These are phyloP conservation scores for Chlorella sp. DNA, from an alignment of 139 green algal genomes.

Conservation along the genomic window DNA sequence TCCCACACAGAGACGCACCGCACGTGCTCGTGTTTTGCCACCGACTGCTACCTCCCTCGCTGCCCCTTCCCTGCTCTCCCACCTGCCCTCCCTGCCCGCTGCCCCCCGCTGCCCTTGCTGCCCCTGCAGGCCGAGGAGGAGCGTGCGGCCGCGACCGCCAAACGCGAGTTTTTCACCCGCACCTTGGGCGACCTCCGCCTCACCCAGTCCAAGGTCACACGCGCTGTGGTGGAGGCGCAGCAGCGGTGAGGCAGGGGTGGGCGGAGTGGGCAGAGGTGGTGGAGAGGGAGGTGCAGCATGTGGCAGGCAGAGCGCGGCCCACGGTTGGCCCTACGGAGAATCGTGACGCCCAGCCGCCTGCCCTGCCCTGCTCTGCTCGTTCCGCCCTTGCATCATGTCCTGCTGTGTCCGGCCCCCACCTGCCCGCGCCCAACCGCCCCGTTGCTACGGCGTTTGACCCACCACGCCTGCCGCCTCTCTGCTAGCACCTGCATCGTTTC, in stretches of 20 bases:
- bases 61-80: not conserved
- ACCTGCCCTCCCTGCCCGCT: not conserved
- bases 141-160: constrained; percentile 30
- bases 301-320: too few relatives aligned
- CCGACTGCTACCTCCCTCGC: too few relatives aligned
- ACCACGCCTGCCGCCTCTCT: too few relatives aligned
- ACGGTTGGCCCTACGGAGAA: too few relatives aligned
- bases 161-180: constrained; percentile 44
- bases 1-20: too few relatives aligned
- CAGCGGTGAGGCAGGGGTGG: constrained; percentile 24
- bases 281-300: not conserved
- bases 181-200: constrained; percentile 41
- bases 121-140: constrained; percentile 39
- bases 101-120: not conserved
- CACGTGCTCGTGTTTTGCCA: too few relatives aligned
- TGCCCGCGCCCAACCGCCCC: not conserved
- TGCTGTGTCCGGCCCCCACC: not conserved
- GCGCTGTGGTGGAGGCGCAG: constrained; percentile 47
- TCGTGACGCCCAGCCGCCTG: too few relatives aligned
- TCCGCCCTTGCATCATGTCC: not conserved
- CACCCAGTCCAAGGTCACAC: constrained; percentile 41
- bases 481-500: too few relatives aligned
- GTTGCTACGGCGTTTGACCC: too few relatives aligned
- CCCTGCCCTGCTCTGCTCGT: not conserved
- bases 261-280: not conserved